Base-by-base conservation (phyloP, 2,329 filamentous ascomycete genomes). In the Helotiales sp. region DNA sequence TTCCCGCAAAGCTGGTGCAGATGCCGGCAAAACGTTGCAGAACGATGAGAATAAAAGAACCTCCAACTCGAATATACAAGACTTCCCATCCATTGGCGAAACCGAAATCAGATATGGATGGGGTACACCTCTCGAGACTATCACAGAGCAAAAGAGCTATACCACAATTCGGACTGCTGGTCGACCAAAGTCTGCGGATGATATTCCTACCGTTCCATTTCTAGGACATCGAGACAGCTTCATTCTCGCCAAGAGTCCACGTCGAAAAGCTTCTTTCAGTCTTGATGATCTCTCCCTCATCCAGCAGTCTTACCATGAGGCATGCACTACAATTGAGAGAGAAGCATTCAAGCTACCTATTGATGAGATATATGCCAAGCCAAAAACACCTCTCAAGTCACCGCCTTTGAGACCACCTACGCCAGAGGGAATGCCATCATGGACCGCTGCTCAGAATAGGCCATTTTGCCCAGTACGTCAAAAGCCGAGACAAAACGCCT, bases 141-240 rank as follows among this genome's bases (percentile, higher is more conserved):
- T 77, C 60, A 66, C 70, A n/a, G 75, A 77, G 65, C 72, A 75
- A 63, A 73, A 71, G 54, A 76, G 73, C 62, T 65, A 65, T 52
- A 61, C 67, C 5, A 75, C 74, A 1, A 66, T 76, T 15, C 67
- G 70, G 12, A 66, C 59, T n/a, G 29, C 62, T 60, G 34, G 54
- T 29, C 64, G 60, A 25, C 54, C 67, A 0, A 69, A 64, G 34
- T 71, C 69, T 3, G 61, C 60, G 2, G 67, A 70, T 46, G 62
- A 67, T 44, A 62, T 55, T 52, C 62, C 46, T 58, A 67, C 60
- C 47, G 55, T 33, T 66, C 66, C 42, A 63, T 69, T 59, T 67
- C 56, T 69, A n/a, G 46, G 54, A n/a, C 66, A 69, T 31, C 62
- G 62, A 12, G 64, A 69, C 52, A 68, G 66, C 63, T 54, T 72